A percentile compares a stretch with the other conserved stretches of the same genome.
phyloP scores from a whole-genome alignment of 164 flowering plant genomes.

The Litsea cubeba region DNA sequence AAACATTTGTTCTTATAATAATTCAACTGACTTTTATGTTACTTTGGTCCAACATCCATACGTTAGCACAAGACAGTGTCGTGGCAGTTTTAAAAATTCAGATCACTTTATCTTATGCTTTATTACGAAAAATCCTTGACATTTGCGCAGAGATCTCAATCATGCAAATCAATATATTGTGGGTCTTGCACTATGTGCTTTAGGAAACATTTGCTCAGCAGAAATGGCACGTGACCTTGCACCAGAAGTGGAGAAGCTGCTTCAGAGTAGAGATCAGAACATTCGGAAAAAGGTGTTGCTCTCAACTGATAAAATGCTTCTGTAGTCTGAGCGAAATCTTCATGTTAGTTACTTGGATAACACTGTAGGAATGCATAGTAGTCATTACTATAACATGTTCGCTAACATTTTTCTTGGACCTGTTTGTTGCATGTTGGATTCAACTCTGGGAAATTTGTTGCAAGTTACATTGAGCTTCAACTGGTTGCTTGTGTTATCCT shows the following conservation, averaged over 20 bases:
- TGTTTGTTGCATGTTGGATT: not conserved
- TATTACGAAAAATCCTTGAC: conserved; percentile 37
- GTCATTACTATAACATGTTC: not conserved
- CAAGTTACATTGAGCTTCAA: not conserved
- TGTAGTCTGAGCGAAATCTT: not conserved
- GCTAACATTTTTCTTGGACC: too few species aligned
- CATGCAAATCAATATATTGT: conserved; percentile 93
- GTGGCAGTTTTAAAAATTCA: not conserved
- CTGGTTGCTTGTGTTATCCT: not conserved
- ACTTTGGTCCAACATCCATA: not conserved
- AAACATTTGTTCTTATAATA: not conserved
- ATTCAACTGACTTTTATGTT: not conserved
- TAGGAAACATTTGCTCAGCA: conserved; percentile 96
- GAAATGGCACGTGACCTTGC: conserved; percentile 99
- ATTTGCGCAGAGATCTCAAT: conserved; percentile 76
- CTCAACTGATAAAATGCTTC: not conserved
- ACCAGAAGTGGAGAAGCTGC: conserved; percentile 92
- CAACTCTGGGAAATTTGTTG: not conserved
- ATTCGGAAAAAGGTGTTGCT: conserved; percentile 75
- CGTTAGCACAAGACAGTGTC: too few species aligned
- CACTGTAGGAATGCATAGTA: not conserved
- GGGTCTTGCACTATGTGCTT: conserved; percentile 98
- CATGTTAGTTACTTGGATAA: not conserved
- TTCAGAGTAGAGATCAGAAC: conserved; percentile 94
- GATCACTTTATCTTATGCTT: not conserved